These are phyloP conservation scores for Leishmania arabica DNA, from an alignment of 208 protist species.

Conservation along the genomic window DNA sequence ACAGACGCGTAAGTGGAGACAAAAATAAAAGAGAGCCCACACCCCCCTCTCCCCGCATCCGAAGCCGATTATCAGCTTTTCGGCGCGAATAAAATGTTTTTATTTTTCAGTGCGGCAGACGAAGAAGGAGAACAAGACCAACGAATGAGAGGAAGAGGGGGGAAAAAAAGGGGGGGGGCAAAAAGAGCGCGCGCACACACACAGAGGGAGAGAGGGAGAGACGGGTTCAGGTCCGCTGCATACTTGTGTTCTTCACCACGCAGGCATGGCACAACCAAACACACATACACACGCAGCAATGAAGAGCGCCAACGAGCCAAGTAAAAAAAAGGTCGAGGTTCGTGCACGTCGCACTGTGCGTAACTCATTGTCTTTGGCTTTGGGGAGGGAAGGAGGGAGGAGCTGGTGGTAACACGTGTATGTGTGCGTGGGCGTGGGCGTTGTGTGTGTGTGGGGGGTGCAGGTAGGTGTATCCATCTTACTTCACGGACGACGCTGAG, in stretches of 20 bases:
- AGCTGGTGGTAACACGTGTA: background rate
- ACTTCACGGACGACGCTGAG: too few relatives aligned
- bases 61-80: background rate
- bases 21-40: background rate
- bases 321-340: slow-evolving; percentile 10
- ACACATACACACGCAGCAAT: slow-evolving; percentile 13
- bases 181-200: background rate
- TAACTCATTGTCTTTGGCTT: background rate
- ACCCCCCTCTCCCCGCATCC: accelerated
- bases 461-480: too few relatives aligned
- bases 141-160: background rate
- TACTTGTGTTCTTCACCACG: background rate
- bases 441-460: background rate
- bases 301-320: background rate
- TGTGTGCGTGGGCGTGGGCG: background rate
- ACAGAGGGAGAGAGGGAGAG: background rate
- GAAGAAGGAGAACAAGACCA: background rate
- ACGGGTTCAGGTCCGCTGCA: background rate
- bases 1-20: background rate
- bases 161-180: background rate
- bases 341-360: background rate
- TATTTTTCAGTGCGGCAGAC: background rate
- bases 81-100: too few relatives aligned
- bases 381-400: background rate
- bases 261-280: slow-evolving; percentile 9